Evolutionary conservation across 306 rosid species (phyloP), one percentile per base, ranked within the genome.

Genomic region (Malus sieversii): DNA sequence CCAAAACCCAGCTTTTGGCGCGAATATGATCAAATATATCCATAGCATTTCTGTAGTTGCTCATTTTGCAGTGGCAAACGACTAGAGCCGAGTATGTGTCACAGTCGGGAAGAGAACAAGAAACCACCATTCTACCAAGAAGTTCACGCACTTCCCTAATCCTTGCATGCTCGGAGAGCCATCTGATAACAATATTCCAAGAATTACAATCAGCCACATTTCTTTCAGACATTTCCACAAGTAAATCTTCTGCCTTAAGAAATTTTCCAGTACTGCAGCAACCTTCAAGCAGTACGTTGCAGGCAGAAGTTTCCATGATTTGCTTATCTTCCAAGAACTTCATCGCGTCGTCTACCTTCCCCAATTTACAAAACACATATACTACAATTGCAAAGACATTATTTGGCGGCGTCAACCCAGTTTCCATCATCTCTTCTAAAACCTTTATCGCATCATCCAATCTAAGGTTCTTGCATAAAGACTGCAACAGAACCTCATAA

Each of bases 231-330:
- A 95, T 90, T 83, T 77, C 53, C 66, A 72, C 81, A 10, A 92
- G 88, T 73, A 89, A 72, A 68, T 75, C 76, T 74, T 77, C 79
- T 10, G 99, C 96, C 48, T 30, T 69, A 42, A 35, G 48, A 77
- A 80, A 52, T 71, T 88, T 78, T 58, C 93, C 93, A 42, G 82
- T 85, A 72, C 68, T 55, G 85, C 94, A 90, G 86, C 88, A 89
- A 82, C 89, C 92, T 85, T 79, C 86, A 75, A 95, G 97, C 79
- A 95, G 82, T 27, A 83, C 87, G 79, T 92, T 88, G 87, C 89
- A 81, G 72, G 96, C 85, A 68, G 88, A 86, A 74, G 91, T 84
- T 69, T 87, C 90, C 71, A 76, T 73, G 71, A 85, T 79, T 68
- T 83, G 61, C 32, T 74, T 88, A 29, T 89, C 92, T 33, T 90